Conservation (phyloP, 2,329 filamentous ascomycete genomes). For the Coniochaeta hoffmannii region DNA sequence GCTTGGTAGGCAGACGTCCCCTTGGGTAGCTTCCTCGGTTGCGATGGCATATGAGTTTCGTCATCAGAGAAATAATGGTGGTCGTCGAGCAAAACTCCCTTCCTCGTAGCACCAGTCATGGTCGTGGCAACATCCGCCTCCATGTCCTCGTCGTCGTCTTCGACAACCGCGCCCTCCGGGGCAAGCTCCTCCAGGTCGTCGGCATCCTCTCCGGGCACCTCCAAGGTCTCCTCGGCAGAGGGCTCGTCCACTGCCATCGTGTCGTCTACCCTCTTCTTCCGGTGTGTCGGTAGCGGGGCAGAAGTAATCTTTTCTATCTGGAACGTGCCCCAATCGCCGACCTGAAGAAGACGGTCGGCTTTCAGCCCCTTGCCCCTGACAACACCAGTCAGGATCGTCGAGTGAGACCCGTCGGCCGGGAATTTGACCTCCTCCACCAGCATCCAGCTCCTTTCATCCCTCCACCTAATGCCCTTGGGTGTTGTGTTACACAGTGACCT, state of each 20-base stretch:
- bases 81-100: conserved; percentile 89
- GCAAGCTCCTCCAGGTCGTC: conserved; percentile 80
- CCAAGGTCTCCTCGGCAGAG: conserved; percentile 50
- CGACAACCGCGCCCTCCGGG: conserved; percentile 77
- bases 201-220: conserved; percentile 67
- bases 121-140: conserved; percentile 28
- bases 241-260: conserved; percentile 61
- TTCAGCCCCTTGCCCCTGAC: conserved; percentile 83
- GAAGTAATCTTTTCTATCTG: conserved; percentile 85
- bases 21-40: conserved; percentile 71
- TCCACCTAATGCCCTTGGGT: conserved; percentile 91
- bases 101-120: conserved; percentile 48
- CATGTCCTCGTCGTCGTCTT: conserved; percentile 47
- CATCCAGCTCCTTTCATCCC: conserved; percentile 95
- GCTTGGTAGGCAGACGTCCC: conserved; percentile 93
- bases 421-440: conserved; percentile 76
- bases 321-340: conserved; percentile 91
- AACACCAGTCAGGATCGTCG: conserved; percentile 73
- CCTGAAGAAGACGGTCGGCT: conserved; percentile 79
- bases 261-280: conserved; percentile 53
- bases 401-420: conserved; percentile 49
- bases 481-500: conserved; percentile 85
- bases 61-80: conserved; percentile 98
- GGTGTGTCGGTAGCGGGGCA: conserved; percentile 53
- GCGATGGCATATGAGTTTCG: conserved; percentile 45